These are phyloP conservation scores for Gastrolobium villosum DNA, from an alignment of 306 rosid genomes.

Conservation along the genomic window DNA sequence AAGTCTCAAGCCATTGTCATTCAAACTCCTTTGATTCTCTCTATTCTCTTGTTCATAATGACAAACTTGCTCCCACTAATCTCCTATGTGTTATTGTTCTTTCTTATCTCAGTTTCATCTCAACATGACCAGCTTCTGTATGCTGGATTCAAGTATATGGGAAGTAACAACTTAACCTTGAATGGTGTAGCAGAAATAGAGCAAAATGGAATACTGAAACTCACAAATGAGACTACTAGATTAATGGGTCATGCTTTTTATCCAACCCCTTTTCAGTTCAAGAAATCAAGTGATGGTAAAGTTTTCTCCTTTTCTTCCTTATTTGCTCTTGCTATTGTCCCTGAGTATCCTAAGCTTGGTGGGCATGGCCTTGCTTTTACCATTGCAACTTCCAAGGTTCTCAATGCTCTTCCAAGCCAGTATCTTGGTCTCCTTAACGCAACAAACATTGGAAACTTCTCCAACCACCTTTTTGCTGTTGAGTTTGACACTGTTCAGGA, in stretches of 20 bases:
- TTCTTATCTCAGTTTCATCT: constrained; percentile 53
- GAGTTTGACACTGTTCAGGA: constrained; percentile 87
- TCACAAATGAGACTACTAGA: constrained; percentile 71
- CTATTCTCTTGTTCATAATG: constrained; percentile 39
- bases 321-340: constrained; percentile 68
- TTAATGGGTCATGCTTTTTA: constrained; percentile 67
- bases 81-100: constrained; percentile 41
- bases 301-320: constrained; percentile 76
- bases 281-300: constrained; percentile 58
- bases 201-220: constrained; percentile 58
- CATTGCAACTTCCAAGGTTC: constrained; percentile 59
- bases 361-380: constrained; percentile 91
- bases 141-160: constrained; percentile 62
- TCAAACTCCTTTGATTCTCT: constrained; percentile 2
- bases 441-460: constrained; percentile 57
- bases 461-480: constrained; percentile 77
- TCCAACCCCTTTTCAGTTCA: constrained; percentile 59
- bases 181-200: constrained; percentile 61
- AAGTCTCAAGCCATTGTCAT: not conserved
- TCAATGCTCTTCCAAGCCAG: constrained; percentile 71
- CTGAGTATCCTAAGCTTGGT: constrained; percentile 74
- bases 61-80: constrained; percentile 45
- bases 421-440: constrained; percentile 77
- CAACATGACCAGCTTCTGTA: constrained; percentile 54
- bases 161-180: constrained; percentile 60